Percentiles rank a stretch among this genome's conserved stretches.
Evolutionary conservation across 495 filamentous ascomycete species (phyloP).

Genomic region (Cetradonia linearis): DNA sequence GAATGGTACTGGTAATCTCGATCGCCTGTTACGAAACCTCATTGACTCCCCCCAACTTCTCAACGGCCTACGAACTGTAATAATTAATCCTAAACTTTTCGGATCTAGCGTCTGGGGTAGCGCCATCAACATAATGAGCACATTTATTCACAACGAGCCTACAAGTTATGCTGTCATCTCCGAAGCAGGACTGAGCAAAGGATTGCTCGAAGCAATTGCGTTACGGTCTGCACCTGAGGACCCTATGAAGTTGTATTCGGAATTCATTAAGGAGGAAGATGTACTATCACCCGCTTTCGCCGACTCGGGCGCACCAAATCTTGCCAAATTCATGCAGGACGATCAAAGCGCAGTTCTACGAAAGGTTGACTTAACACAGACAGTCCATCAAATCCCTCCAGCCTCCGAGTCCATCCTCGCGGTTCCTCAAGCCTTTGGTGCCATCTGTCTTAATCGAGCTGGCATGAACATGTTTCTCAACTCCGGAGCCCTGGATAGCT

Average conservation of each 20-base stretch:
- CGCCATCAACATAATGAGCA: slow-evolving; percentile 79
- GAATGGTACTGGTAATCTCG: slow-evolving; percentile 71
- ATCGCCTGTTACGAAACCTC: slow-evolving; percentile 80
- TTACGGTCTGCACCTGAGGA: slow-evolving; percentile 37
- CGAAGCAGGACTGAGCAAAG: slow-evolving; percentile 82
- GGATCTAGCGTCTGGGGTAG: slow-evolving; percentile 91
- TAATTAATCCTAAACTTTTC: slow-evolving; percentile 64
- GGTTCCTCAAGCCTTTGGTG: slow-evolving; percentile 79
- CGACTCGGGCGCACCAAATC: slow-evolving; percentile 2
- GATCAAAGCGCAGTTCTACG: slow-evolving; percentile 9
- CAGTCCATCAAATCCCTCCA: slow-evolving; percentile 60
- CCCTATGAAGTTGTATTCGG: slow-evolving; percentile 9
- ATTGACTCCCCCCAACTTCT: slow-evolving; percentile 86
- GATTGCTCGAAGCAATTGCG: slow-evolving; percentile 72
- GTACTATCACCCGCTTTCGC: slow-evolving; percentile 6
- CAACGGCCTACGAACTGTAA: slow-evolving; percentile 65
- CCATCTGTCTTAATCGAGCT: slow-evolving; percentile 79
- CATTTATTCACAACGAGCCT: slow-evolving; percentile 97
- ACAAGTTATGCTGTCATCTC: slow-evolving; percentile 93
- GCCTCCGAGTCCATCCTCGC: slow-evolving; percentile 75
- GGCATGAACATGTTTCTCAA: slow-evolving; percentile 86
- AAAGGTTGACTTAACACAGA: slow-evolving; percentile 26
- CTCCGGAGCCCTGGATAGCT: slow-evolving; percentile 70
- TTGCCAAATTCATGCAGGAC: slow-evolving; percentile 12
- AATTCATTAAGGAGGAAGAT: slow-evolving; percentile 7